These are phyloP conservation scores for Penicillium atrosanguineum DNA, from an alignment of 495 filamentous ascomycete species.

Conservation along the genomic window DNA sequence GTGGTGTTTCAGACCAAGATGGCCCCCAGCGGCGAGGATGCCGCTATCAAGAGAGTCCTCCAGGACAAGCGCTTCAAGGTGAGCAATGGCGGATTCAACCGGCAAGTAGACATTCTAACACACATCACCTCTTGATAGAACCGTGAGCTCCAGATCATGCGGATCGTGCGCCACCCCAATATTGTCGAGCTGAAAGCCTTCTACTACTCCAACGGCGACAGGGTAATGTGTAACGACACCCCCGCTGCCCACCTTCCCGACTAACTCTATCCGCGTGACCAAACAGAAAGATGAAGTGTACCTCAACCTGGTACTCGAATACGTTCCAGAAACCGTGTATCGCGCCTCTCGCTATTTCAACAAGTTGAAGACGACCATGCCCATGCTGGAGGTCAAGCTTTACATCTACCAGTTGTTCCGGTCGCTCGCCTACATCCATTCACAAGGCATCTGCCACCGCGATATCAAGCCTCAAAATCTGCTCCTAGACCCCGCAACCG, in stretches of 20 bases:
- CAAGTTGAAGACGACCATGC: constrained; percentile 99
- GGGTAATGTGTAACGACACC: constrained; percentile 58
- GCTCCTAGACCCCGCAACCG: constrained; percentile 83
- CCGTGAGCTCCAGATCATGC: constrained; percentile 98
- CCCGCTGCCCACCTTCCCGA: constrained; percentile 2
- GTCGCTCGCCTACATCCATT: constrained; percentile 97
- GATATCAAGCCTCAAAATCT: constrained; percentile 99
- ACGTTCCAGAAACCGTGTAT: constrained; percentile 97
- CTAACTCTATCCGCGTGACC: constrained; percentile 16
- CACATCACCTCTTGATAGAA: constrained; percentile 58
- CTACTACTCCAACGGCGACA: constrained; percentile 98
- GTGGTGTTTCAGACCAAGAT: constrained; percentile 99
- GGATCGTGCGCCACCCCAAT: constrained; percentile 97
- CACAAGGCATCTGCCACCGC: constrained; percentile 97
- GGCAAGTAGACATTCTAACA: constrained; percentile 1
- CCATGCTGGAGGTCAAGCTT: constrained; percentile 95
- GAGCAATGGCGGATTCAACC: constrained; percentile 6
- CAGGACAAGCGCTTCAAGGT: constrained; percentile 99
- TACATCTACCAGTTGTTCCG: constrained; percentile 99
- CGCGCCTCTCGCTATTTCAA: constrained; percentile 98
- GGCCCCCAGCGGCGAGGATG: constrained; percentile 93
- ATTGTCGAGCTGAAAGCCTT: constrained; percentile 99
- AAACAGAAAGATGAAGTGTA: constrained; percentile 97
- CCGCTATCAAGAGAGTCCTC: constrained; percentile 96
- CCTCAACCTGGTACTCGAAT: constrained; percentile 96